phyloP scores from a whole-genome alignment of 106 monocot genomes.

The Gastrodia elata region DNA sequence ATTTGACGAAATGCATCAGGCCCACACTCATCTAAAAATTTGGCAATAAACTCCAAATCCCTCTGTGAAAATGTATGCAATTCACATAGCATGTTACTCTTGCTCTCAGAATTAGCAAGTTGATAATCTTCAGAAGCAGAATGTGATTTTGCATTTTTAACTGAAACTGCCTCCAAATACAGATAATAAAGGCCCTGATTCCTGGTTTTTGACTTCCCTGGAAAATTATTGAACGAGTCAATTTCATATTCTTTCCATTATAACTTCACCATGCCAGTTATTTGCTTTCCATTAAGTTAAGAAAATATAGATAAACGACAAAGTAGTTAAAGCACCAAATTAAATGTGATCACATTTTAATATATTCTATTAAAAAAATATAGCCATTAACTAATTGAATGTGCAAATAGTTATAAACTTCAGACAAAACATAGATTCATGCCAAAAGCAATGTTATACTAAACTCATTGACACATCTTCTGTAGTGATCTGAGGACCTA shows the following conservation, averaged over 20 bases:
- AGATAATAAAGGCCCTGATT: slow-evolving; percentile 90
- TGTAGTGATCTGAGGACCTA: too few species aligned
- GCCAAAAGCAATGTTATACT: not conserved
- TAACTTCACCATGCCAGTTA: not conserved
- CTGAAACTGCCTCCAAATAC: slow-evolving; percentile 91
- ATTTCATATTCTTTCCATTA: not conserved
- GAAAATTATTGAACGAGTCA: slow-evolving; percentile 10
- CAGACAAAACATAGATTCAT: not conserved
- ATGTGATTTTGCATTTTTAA: slow-evolving; percentile 79
- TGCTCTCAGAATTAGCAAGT: slow-evolving; percentile 21
- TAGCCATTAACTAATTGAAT: not conserved
- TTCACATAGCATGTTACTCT: slow-evolving; percentile 34
- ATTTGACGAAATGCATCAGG: slow-evolving; percentile 87
- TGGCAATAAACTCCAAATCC: slow-evolving; percentile 89
- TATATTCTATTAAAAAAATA: not conserved
- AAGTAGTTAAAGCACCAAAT: not conserved
- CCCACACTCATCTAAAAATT: slow-evolving; percentile 80
- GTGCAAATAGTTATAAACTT: not conserved
- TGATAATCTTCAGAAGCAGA: slow-evolving; percentile 40
- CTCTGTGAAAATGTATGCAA: slow-evolving; percentile 64
- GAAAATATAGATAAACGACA: not conserved
- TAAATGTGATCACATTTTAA: not conserved
- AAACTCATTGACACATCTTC: not conserved
- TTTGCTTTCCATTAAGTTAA: not conserved
- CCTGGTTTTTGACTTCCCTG: slow-evolving; percentile 87